Base-by-base conservation (phyloP, 768 basidiomycete genomes). In the Crassisporium funariophilum region DNA sequence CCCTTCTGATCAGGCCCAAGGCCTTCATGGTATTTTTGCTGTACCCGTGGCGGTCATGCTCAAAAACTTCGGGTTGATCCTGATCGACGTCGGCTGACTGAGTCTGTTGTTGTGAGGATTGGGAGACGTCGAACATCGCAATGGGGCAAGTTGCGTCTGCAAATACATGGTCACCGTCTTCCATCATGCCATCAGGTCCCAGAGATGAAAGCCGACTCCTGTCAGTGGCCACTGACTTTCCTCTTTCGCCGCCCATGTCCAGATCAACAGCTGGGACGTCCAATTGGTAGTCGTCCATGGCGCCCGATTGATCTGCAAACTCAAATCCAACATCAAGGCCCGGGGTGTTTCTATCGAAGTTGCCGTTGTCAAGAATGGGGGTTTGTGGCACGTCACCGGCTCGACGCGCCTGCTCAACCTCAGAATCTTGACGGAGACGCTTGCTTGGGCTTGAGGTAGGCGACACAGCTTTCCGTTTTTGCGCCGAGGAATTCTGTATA, bases 21-120 rank as follows among this genome's bases (percentile, higher is more conserved):
- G 94, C 94, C 61, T 88, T 91, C 44, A 89, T 75, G 0, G 93
- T 97, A 60, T 95, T 95, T 70, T 83, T 86, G 69, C 91, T 92
- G 65, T 88, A 94, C 0, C 86, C 87, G 55, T 84, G 85, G 35
- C 81, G 76, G 27, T 87, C 84, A 34, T 71, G 69, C 17, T 77
- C 78, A 15, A 55, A 51, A 24, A 63, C 55, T 35, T 75, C 70
- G 27, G 49, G 53, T 31, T 56, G 37, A 2, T 58, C 55, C 34
- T 61, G 52, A 11, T 60, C 61, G 5, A 36, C 44, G 4, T 68
- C 60, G 4, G 72, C 69, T 35, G 65, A 59, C 49, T 79, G 73
- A 48, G 67, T 67, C 58, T 83, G 78, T 34, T 72, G 72, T 56
- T 83, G 80, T 22, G 75, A 68, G 9, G 75, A 71, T 20, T 78